These are phyloP conservation scores for Ophioceras dolichostomum DNA, from an alignment of 2,329 filamentous ascomycete species.

Conservation along the genomic window DNA sequence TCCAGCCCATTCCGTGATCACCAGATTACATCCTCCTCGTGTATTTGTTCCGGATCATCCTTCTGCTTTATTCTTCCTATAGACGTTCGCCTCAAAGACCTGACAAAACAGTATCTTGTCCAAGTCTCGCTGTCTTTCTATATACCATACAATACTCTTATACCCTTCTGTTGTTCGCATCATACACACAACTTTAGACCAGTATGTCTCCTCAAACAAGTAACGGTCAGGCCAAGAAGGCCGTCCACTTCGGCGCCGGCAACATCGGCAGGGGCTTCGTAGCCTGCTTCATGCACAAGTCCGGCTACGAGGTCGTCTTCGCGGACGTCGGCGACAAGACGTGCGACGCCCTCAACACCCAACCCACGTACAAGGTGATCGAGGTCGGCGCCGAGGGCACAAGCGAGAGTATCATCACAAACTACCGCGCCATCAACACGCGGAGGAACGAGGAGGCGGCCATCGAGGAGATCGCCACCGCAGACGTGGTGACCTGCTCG, in stretches of 20 bases:
- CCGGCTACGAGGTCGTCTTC: constrained; percentile 92
- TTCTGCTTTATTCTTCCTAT: too few relatives aligned
- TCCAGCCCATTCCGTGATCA: too few relatives aligned
- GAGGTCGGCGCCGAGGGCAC: constrained; percentile 83
- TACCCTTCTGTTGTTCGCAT: not conserved
- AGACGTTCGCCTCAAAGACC: too few relatives aligned
- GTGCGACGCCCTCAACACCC: constrained; percentile 66
- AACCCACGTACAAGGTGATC: constrained; percentile 76
- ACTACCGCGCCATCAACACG: constrained; percentile 96
- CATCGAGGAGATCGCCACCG: constrained; percentile 72
- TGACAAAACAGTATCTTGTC: too few relatives aligned
- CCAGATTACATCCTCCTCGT: too few relatives aligned
- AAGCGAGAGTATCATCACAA: constrained; percentile 70
- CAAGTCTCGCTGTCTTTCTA: not conserved
- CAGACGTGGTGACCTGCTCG: constrained; percentile 89
- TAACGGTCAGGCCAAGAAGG: constrained; percentile 38
- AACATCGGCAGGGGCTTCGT: constrained; percentile 83
- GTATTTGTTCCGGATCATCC: too few relatives aligned
- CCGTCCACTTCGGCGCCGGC: constrained; percentile 76
- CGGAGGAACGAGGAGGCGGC: constrained; percentile 72
- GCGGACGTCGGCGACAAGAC: constrained; percentile 82
- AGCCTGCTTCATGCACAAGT: constrained; percentile 85
- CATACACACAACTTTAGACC: not conserved
- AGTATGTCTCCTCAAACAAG: constrained; percentile 3
- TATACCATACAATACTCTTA: not conserved